phyloP scores from a whole-genome alignment of 2,329 filamentous ascomycete species.

The Hypoxylon sp. region DNA sequence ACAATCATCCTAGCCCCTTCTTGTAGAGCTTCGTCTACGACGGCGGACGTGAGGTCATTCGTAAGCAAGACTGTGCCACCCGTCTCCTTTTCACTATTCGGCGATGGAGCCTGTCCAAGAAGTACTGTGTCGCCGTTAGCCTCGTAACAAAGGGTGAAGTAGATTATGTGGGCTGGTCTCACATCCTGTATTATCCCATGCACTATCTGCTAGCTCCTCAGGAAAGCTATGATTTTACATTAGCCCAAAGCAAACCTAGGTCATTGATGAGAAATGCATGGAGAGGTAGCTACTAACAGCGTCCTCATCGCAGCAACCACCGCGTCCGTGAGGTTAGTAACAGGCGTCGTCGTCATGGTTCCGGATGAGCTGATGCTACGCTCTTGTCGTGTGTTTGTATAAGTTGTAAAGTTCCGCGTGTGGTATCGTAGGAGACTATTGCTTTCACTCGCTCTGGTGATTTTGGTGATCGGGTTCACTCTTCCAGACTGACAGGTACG shows the following conservation, averaged over 20 bases:
- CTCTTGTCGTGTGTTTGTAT: slow-evolving; percentile 3
- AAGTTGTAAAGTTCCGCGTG: neutral
- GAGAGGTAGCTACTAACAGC: slow-evolving; percentile 70
- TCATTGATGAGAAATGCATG: neutral
- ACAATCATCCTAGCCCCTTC: slow-evolving; percentile 84
- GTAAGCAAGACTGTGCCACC: slow-evolving; percentile 70
- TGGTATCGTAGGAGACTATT: neutral
- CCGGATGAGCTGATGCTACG: slow-evolving; percentile 28
- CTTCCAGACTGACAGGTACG: neutral
- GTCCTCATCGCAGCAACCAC: slow-evolving; percentile 85
- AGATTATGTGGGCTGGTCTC: slow-evolving; percentile 8
- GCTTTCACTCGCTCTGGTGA: neutral
- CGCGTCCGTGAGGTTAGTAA: slow-evolving; percentile 61
- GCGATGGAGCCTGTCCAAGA: slow-evolving; percentile 64
- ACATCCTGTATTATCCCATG: slow-evolving; percentile 94
- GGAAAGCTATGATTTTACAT: slow-evolving; percentile 76
- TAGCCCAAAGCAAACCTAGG: slow-evolving; percentile 2
- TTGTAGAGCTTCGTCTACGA: slow-evolving; percentile 89
- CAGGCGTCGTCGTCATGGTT: slow-evolving; percentile 47
- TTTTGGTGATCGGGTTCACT: neutral
- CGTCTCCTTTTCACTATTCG: slow-evolving; percentile 57
- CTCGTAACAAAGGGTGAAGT: neutral
- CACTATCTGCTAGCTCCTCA: slow-evolving; percentile 86
- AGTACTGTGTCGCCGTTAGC: slow-evolving; percentile 53
- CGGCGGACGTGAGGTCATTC: slow-evolving; percentile 89